A percentile compares a stretch with the other conserved stretches of the same genome.
Evolutionary conservation across 2,329 filamentous ascomycete genomes (phyloP).

Genomic region (Xylaria multiplex): DNA sequence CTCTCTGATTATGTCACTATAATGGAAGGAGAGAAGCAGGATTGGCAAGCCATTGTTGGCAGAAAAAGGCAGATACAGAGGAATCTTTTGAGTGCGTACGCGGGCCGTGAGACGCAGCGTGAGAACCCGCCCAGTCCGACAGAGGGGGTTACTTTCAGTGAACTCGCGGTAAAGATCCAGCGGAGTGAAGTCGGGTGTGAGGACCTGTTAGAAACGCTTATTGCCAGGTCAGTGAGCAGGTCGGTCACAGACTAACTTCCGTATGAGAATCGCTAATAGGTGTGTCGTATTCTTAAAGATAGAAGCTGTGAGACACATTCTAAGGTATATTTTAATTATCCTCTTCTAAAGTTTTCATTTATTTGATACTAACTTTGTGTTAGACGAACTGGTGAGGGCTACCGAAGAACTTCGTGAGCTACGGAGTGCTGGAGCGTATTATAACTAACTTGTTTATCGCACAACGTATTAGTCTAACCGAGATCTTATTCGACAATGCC

Average conservation of each 20-base stretch:
- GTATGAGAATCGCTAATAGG: background rate
- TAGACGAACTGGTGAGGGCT: constrained; percentile 42
- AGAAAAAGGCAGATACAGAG: constrained; percentile 19
- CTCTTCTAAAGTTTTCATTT: background rate
- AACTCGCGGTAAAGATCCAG: constrained; percentile 29
- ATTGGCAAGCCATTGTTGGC: constrained; percentile 21
- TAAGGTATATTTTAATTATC: background rate
- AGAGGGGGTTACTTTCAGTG: background rate
- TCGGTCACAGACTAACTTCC: background rate
- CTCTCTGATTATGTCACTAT: background rate
- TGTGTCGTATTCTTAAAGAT: constrained; percentile 1
- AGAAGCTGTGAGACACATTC: constrained; percentile 21
- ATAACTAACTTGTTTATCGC: constrained; percentile 19
- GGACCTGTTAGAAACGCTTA: constrained; percentile 38
- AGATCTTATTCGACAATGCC: constrained; percentile 44
- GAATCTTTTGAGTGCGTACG: constrained; percentile 7
- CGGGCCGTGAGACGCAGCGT: background rate
- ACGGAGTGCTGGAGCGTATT: background rate
- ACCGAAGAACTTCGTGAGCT: background rate
- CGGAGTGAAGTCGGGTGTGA: constrained; percentile 38
- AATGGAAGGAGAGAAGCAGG: constrained; percentile 20
- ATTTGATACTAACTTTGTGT: constrained; percentile 1
- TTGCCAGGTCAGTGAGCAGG: constrained; percentile 34
- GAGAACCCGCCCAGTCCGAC: background rate
- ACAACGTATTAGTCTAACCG: constrained; percentile 40